Percentiles rank a stretch among this genome's conserved stretches.
phyloP scores from a whole-genome alignment of 2,329 filamentous ascomycete genomes.

The Trichoderma semiorbis region DNA sequence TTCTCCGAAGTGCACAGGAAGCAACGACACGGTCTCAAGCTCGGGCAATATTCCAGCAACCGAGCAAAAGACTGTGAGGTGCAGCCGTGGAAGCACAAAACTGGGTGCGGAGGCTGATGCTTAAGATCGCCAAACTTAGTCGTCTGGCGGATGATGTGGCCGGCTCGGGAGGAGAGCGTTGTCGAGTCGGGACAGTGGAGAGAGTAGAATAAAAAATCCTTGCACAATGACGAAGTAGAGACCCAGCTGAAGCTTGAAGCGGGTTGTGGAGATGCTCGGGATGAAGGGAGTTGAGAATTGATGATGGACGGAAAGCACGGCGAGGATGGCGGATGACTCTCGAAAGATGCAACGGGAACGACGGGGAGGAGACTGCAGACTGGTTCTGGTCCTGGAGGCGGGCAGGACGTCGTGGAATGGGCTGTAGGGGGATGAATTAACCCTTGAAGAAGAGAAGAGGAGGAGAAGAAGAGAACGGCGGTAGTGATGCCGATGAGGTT shows the following conservation, averaged over 20 bases:
- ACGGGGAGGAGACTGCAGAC: neutral
- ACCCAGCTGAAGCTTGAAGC: neutral
- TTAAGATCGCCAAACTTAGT: neutral
- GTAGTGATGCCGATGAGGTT: slow-evolving; percentile 6
- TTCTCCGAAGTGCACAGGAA: slow-evolving; percentile 14
- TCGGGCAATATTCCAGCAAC: slow-evolving; percentile 42
- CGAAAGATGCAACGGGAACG: slow-evolving; percentile 11
- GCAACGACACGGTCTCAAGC: slow-evolving; percentile 22
- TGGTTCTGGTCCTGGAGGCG: neutral
- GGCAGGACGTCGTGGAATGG: slow-evolving; percentile 12
- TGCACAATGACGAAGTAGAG: slow-evolving; percentile 1
- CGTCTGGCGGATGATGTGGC: neutral
- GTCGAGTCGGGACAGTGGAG: slow-evolving; percentile 8
- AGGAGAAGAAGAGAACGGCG: neutral
- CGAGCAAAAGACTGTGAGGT: slow-evolving; percentile 25
- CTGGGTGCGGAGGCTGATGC: neutral
- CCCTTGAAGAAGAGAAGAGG: slow-evolving; percentile 1
- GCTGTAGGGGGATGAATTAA: slow-evolving; percentile 2
- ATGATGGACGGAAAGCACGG: slow-evolving; percentile 7
- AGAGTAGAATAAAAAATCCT: neutral
- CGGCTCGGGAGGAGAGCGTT: neutral
- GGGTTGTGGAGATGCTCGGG: neutral
- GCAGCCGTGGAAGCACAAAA: slow-evolving; percentile 14
- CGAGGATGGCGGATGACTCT: neutral
- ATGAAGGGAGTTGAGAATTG: neutral